phyloP scores from a whole-genome alignment of 1,284 basidiomycete species.

The Cerrena zonata region DNA sequence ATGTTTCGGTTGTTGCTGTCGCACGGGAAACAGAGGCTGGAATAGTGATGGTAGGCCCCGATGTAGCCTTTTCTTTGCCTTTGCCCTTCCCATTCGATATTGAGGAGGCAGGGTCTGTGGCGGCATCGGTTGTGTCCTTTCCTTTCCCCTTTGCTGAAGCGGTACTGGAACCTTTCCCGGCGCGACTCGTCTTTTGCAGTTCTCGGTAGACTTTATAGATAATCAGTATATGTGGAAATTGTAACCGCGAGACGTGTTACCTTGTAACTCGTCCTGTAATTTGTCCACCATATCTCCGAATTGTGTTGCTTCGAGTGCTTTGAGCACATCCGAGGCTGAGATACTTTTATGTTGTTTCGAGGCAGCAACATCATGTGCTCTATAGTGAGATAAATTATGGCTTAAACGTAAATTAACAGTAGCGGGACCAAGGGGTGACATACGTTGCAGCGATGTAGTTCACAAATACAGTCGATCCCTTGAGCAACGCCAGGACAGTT shows the following conservation, averaged over 20 bases:
- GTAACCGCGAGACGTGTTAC: too few relatives aligned
- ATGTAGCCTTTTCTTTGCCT: slow-evolving; percentile 22
- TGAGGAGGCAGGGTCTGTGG: slow-evolving; percentile 8
- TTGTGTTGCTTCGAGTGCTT: slow-evolving; percentile 76
- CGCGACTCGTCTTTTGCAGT: slow-evolving; percentile 48
- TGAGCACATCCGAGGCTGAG: slow-evolving; percentile 81
- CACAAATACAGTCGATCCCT: slow-evolving; percentile 86
- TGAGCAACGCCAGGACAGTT: slow-evolving; percentile 73
- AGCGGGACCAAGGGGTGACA: slow-evolving; percentile 23
- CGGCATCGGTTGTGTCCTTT: slow-evolving; percentile 21
- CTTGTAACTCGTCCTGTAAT: slow-evolving; percentile 67
- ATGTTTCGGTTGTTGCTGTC: slow-evolving; percentile 8
- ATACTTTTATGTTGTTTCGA: slow-evolving; percentile 84
- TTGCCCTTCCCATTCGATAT: slow-evolving; percentile 14
- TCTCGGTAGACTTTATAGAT: slow-evolving; percentile 51
- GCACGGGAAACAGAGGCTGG: slow-evolving; percentile 7
- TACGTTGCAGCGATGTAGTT: slow-evolving; percentile 79
- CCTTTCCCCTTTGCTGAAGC: slow-evolving; percentile 26
- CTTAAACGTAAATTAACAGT: not conserved
- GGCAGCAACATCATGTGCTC: slow-evolving; percentile 81
- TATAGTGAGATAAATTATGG: slow-evolving; percentile 28
- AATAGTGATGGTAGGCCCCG: slow-evolving; percentile 23
- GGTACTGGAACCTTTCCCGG: slow-evolving; percentile 34
- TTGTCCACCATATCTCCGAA: slow-evolving; percentile 69
- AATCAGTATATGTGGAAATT: not conserved